A percentile compares a stretch with the other conserved stretches of the same genome.
phyloP scores from a whole-genome alignment of 805 yeast species.

The Grigorovia yakushimaensis region DNA sequence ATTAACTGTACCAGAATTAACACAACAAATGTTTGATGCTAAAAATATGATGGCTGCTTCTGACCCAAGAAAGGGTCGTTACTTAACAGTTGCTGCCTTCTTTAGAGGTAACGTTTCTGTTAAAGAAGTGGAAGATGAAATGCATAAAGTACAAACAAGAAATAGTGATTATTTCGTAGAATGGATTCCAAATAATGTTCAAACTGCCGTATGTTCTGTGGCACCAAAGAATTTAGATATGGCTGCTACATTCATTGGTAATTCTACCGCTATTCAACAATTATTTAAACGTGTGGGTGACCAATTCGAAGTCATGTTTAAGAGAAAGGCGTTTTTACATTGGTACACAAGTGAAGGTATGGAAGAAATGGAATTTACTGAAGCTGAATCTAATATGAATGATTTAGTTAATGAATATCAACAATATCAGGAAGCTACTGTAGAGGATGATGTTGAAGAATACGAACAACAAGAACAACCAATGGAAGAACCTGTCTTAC shows the following conservation, averaged over 20 bases:
- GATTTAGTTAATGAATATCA: constrained; percentile 85
- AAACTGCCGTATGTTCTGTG: constrained; percentile 85
- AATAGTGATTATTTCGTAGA: constrained; percentile 80
- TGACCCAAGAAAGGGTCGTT: constrained; percentile 84
- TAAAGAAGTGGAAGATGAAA: constrained; percentile 91
- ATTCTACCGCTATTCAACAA: constrained; percentile 88
- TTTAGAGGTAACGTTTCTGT: constrained; percentile 89
- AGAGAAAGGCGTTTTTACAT: constrained; percentile 90
- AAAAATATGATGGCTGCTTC: constrained; percentile 95
- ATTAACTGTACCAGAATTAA: constrained; percentile 79
- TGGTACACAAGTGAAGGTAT: constrained; percentile 95
- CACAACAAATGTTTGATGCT: constrained; percentile 88
- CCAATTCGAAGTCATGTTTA: constrained; percentile 86
- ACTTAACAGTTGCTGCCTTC: constrained; percentile 87
- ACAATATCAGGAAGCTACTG: constrained; percentile 80
- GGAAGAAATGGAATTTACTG: constrained; percentile 91
- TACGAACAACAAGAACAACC: constrained; percentile 19
- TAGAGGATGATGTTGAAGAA: constrained; percentile 44
- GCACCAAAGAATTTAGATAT: constrained; percentile 79
- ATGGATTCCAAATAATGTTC: constrained; percentile 94
- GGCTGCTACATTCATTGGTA: constrained; percentile 89
- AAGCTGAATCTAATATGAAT: constrained; percentile 85
- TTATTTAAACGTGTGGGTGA: constrained; percentile 81
- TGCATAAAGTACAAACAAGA: constrained; percentile 73
- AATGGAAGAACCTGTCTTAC: constrained; percentile 18